Conservation (phyloP, 1,139 yeast species). For the Geotrichum carabidarum region DNA sequence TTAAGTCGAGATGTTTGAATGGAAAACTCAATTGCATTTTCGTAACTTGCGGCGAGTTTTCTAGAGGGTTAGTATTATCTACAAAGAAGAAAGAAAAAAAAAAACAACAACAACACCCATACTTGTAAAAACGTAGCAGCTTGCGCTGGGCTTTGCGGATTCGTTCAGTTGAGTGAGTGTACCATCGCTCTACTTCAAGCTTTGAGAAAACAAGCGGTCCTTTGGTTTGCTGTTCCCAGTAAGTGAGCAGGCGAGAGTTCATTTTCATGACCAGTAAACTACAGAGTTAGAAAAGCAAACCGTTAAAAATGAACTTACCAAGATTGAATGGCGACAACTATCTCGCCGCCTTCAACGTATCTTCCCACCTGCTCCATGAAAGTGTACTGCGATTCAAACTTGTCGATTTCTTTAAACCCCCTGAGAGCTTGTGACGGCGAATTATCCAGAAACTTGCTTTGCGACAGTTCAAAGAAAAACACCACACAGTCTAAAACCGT, state of each 20-base stretch:
- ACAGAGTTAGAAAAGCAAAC: slow-evolving; percentile 13
- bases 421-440: slow-evolving; percentile 60
- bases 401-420: slow-evolving; percentile 90
- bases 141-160: slow-evolving; percentile 83
- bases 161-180: slow-evolving; percentile 73
- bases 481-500: slow-evolving; percentile 70
- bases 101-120: too few relatives aligned
- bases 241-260: slow-evolving; percentile 62
- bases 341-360: slow-evolving; percentile 78
- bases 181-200: slow-evolving; percentile 72
- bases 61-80: slow-evolving; percentile 21
- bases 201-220: slow-evolving; percentile 55
- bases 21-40: slow-evolving; percentile 68
- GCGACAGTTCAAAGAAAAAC: slow-evolving; percentile 64
- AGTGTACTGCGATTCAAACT: slow-evolving; percentile 68
- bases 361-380: slow-evolving; percentile 69
- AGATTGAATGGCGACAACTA: slow-evolving; percentile 66
- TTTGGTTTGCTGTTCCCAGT: slow-evolving; percentile 65
- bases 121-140: slow-evolving; percentile 67
- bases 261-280: slow-evolving; percentile 61
- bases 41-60: slow-evolving; percentile 63
- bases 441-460: slow-evolving; percentile 72
- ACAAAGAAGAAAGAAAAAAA: background rate
- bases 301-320: slow-evolving; percentile 19
- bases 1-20: slow-evolving; percentile 49